These are phyloP conservation scores for Vitis rupestris DNA, from an alignment of 164 flowering plant species.

Conservation along the genomic window DNA sequence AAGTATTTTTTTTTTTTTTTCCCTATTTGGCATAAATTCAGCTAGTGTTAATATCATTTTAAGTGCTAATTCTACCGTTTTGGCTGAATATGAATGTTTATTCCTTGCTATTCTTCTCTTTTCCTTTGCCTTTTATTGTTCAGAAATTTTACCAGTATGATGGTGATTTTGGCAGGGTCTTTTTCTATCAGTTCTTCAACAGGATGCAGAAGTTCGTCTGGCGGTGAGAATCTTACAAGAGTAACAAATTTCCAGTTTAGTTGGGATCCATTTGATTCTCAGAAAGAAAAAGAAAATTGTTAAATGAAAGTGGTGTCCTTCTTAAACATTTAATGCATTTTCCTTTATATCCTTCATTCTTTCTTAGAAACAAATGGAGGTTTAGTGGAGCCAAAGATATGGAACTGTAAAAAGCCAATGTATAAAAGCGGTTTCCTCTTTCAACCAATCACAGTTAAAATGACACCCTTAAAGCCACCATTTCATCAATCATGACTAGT, in stretches of 20 bases:
- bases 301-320: too few species aligned
- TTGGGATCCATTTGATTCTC: background rate
- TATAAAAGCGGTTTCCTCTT: background rate
- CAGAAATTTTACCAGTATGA: background rate
- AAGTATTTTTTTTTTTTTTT: background rate
- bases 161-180: conserved; percentile 59
- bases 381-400: background rate
- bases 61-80: background rate
- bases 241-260: background rate
- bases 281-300: too few species aligned
- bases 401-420: background rate
- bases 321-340: too few species aligned
- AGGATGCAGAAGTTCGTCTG: conserved; percentile 74
- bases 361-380: too few species aligned
- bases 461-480: background rate
- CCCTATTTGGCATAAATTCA: background rate
- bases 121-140: background rate
- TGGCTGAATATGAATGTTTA: background rate
- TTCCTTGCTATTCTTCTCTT: background rate
- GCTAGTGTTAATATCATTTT: background rate
- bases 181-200: conserved; percentile 67
- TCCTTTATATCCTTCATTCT: too few species aligned
- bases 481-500: too few species aligned
- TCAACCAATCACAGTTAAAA: background rate
- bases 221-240: conserved; percentile 52